Base-by-base conservation (phyloP, 2,329 filamentous ascomycete genomes). In the Lachnellula arida region DNA sequence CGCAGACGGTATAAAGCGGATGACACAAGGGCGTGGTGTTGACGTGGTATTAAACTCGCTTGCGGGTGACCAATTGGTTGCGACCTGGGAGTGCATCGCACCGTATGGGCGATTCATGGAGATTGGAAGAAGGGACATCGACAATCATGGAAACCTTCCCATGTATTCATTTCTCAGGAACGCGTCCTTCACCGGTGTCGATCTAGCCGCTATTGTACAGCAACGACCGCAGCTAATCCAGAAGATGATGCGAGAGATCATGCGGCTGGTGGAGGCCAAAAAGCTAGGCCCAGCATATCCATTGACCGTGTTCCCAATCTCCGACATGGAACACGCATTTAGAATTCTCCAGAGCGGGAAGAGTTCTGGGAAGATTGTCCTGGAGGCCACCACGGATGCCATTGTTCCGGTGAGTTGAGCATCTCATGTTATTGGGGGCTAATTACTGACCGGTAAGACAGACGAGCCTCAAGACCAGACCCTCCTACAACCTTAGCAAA, bases 321-420 rank as follows among this genome's bases (percentile, higher is more conserved):
- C 52, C 25, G 54, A 58, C 23, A 23, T 54, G 14, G 50, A 53
- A 40, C 19, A 54, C n/a, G 59, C 57, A 9, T 55, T 61, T 15
- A 34, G 59, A 12, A 17, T 22, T 4, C 51, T 61, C 35, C 56
- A 59, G 25, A 35, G 28, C 7, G 59, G 59, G 19, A 55, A 42
- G 9, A 57, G 57, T 37, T 43, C 55, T 1, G 59, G 59, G 28
- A 54, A 57, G 46, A 34, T 54, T 28, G 55, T 55, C 5, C 11
- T 52, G 15, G 17, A 35, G 4, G 22, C 32, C 19, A 25, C 25
- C 17, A 15, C 12, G 34, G 40, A 15, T 15, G 49, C 34, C 7
- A 9, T 44, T 17, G 49, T 52, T 12, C 37, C 46, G 12, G 46
- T 40, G 3, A 40, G 37, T 17, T 40, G 28, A 12, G 28, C 9